Evolutionary conservation across 352 stramenopile genomes (phyloP).

Genomic region (Phytopythium aichiense): DNA sequence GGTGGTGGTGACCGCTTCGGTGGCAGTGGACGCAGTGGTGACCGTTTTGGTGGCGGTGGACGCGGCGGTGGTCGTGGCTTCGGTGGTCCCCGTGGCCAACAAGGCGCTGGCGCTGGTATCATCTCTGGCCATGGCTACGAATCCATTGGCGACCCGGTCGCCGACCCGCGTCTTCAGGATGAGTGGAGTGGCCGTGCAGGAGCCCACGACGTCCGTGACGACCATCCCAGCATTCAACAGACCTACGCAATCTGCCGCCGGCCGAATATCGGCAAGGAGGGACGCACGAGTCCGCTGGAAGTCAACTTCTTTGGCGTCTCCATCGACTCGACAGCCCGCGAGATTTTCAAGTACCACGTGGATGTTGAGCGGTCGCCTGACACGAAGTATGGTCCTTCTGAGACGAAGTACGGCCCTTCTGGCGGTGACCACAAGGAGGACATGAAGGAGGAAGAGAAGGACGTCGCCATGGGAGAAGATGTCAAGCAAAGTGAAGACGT

Average conservation of each 20-base stretch:
- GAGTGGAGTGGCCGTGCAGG: slow-evolving; percentile 37
- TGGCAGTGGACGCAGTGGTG: slow-evolving; percentile 19
- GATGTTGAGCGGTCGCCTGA: slow-evolving; percentile 47
- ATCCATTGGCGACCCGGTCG: slow-evolving; percentile 35
- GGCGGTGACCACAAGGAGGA: slow-evolving; percentile 13
- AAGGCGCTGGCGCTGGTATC: slow-evolving; percentile 33
- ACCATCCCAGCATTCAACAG: slow-evolving; percentile 34
- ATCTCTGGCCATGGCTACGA: slow-evolving; percentile 51
- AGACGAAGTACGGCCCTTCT: slow-evolving; percentile 5
- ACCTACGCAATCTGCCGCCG: slow-evolving; percentile 45
- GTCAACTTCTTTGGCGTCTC: slow-evolving; percentile 68
- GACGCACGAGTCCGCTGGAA: slow-evolving; percentile 34
- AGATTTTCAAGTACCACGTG: slow-evolving; percentile 80
- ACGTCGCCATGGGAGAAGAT: slow-evolving; percentile 30
- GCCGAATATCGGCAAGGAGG: slow-evolving; percentile 25
- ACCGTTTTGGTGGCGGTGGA: slow-evolving; percentile 21
- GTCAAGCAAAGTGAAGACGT: slow-evolving; percentile 32
- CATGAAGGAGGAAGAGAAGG: slow-evolving; percentile 23
- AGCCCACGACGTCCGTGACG: slow-evolving; percentile 30
- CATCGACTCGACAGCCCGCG: slow-evolving; percentile 31
- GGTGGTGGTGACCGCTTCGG: slow-evolving; percentile 11
- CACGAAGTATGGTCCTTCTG: slow-evolving; percentile 50
- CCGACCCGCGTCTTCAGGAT: slow-evolving; percentile 49
- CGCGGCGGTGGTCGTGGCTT: slow-evolving; percentile 26
- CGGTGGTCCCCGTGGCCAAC: slow-evolving; percentile 25